These are phyloP conservation scores for Cyberlindnera maclurae DNA, from an alignment of 805 yeast species.

Conservation along the genomic window DNA sequence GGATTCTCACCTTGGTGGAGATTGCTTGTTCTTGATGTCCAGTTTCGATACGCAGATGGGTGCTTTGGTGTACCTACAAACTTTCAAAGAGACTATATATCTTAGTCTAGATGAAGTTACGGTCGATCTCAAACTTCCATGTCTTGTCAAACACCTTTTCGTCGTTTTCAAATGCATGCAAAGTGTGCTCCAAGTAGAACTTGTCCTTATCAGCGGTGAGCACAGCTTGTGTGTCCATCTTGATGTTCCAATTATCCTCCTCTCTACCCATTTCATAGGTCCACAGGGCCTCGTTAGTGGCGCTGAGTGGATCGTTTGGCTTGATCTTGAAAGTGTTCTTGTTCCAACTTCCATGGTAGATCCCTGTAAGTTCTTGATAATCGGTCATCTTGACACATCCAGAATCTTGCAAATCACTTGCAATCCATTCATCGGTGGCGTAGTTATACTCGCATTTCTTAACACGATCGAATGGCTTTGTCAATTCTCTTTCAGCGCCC, in stretches of 20 bases:
- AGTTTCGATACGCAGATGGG: no score
- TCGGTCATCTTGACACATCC: constrained; percentile 29
- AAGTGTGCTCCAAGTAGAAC: constrained; percentile 27
- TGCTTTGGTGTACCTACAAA: no score
- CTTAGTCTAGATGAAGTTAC: constrained; percentile 22
- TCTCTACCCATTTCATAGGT: constrained; percentile 35
- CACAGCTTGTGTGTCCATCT: constrained; percentile 26
- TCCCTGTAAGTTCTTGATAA: constrained; percentile 28
- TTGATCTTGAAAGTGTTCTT: constrained; percentile 32
- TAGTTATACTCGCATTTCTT: constrained; percentile 17
- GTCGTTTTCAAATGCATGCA: constrained; percentile 31
- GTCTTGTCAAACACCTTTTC: constrained; percentile 26
- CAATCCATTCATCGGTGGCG: constrained; percentile 15
- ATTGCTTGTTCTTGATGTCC: no score
- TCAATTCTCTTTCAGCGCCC: constrained; percentile 19
- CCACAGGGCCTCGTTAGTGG: constrained; percentile 33
- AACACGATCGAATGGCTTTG: constrained; percentile 20
- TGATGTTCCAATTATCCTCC: constrained; percentile 30
- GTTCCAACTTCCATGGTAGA: constrained; percentile 34
- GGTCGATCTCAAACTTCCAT: constrained; percentile 30
- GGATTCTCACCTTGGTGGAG: no score
- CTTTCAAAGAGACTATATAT: not conserved
- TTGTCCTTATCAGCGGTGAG: constrained; percentile 27
- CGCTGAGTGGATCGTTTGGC: constrained; percentile 33
- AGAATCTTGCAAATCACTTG: constrained; percentile 25